phyloP scores from a whole-genome alignment of 2,329 filamentous ascomycete genomes.

The Sclerotinia spermophila region DNA sequence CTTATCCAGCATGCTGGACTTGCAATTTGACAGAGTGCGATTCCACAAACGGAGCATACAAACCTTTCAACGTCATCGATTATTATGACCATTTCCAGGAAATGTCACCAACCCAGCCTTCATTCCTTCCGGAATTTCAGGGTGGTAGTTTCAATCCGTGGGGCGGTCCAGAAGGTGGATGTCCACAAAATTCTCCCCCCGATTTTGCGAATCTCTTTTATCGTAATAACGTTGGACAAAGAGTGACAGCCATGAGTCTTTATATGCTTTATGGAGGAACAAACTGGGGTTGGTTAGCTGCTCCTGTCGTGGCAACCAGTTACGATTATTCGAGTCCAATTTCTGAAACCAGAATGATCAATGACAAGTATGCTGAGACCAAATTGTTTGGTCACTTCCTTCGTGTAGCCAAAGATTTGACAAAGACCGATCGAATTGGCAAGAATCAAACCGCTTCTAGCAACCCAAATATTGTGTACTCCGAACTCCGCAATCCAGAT shows the following conservation, averaged over 20 bases:
- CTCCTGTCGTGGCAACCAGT: constrained; percentile 55
- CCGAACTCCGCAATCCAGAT: constrained; percentile 56
- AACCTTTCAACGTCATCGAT: constrained; percentile 46
- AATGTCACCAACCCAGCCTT: constrained; percentile 36
- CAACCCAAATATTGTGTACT: constrained; percentile 50
- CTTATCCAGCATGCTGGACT: constrained; percentile 57
- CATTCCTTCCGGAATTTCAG: constrained; percentile 57
- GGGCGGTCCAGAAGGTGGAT: constrained; percentile 49
- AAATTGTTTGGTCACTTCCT: constrained; percentile 60
- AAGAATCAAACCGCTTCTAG: constrained; percentile 48
- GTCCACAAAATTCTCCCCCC: constrained; percentile 49
- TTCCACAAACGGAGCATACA: constrained; percentile 53
- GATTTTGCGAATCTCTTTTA: constrained; percentile 64
- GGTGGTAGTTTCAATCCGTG: constrained; percentile 59
- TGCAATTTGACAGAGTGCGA: constrained; percentile 60
- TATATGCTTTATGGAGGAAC: constrained; percentile 66
- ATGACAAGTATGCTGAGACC: constrained; percentile 59
- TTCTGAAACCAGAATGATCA: constrained; percentile 44
- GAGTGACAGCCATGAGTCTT: constrained; percentile 55
- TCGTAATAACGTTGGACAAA: constrained; percentile 56
- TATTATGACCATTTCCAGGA: constrained; percentile 36
- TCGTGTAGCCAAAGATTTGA: constrained; percentile 53
- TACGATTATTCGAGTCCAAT: constrained; percentile 64
- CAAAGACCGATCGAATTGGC: constrained; percentile 49
- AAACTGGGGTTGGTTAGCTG: constrained; percentile 55